Base-by-base conservation (phyloP, 2,329 filamentous ascomycete species). In the Pyrenophora teres region DNA sequence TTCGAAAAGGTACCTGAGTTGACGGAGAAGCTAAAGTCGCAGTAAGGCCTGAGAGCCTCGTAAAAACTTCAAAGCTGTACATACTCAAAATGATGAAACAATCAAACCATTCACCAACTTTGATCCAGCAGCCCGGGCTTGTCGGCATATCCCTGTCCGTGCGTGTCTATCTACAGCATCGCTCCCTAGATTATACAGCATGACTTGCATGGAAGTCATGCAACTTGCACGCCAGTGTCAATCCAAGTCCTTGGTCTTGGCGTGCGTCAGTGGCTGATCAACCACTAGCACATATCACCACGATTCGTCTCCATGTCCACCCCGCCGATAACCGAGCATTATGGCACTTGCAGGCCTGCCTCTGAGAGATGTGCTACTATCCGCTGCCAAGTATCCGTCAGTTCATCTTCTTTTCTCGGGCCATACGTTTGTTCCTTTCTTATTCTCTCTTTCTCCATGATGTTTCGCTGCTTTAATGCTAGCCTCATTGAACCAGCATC, bases 1-100 rank as follows among this genome's bases (percentile, higher is more conserved):
- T 97, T 97, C 72, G 91, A 96, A 51, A 92, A 91, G 79, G 91
- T 97, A 37, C 94, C 94, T 1, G 92, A 97, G 80, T 79, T 99
- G 75, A 97, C 92, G 1, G 89, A 97, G 79, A 97, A 97, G 83
- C 74, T 99, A 60, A 94, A 93, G 80, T 52, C 67, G 45, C 65
- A 71, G 56, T 68, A 49, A 64, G 41, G 42, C 45, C n/a, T 21
- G 15, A 46, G 37, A 37, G 25, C 27, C 27, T 30, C 15, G 19
- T 40, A 31, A 50, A 52, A 57, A 46, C 35, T 43, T 50, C 51
- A 15, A 49, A 39, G 38, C 50, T 57, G 47, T 54, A 56, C 40
- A 54, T 53, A 54, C 32, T n/a, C 18, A 16, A 12, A 35, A 25
- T 18, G 36, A 38, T 38, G 12, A 33, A 25, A 21, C 16, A 30